Evolutionary conservation across 2,329 filamentous ascomycete species (phyloP).

Genomic region (Hypoxylon sp.): DNA sequence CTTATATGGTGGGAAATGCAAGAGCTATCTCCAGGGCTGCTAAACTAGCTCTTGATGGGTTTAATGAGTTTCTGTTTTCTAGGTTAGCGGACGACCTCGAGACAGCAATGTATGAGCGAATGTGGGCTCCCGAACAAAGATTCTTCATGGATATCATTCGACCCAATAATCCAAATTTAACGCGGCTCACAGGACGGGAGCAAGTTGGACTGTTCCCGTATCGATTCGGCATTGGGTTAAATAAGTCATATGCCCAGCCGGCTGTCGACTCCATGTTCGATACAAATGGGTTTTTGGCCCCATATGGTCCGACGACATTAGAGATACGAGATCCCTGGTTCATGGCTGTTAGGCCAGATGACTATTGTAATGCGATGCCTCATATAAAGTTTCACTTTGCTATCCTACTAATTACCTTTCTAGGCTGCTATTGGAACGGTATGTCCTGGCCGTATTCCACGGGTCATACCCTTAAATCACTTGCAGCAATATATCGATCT

Average conservation of each 20-base stretch:
- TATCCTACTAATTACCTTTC: conserved; percentile 21
- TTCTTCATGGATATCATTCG: conserved; percentile 59
- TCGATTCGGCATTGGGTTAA: conserved; percentile 59
- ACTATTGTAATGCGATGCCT: conserved; percentile 47
- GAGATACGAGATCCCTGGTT: conserved; percentile 60
- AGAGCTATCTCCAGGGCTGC: conserved; percentile 59
- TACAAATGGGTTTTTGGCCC: conserved; percentile 56
- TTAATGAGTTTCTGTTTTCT: conserved; percentile 53
- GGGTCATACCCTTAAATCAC: conserved; percentile 58
- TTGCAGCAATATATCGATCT: conserved; percentile 57
- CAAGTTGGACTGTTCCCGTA: conserved; percentile 61
- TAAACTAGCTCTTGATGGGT: conserved; percentile 52
- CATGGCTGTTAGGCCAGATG: conserved; percentile 53
- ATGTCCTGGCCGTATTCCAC: conserved; percentile 64
- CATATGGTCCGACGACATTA: conserved; percentile 60
- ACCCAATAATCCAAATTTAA: conserved; percentile 56
- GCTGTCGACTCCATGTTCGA: conserved; percentile 56
- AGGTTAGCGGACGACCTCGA: conserved; percentile 55
- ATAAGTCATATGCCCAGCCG: conserved; percentile 50
- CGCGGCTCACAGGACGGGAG: conserved; percentile 56
- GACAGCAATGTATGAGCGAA: conserved; percentile 53
- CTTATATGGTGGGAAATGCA: conserved; percentile 62
- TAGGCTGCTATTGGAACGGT: conserved; percentile 62
- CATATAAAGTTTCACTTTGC: neutral
- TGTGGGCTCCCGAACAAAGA: conserved; percentile 58